Percentiles rank a stretch among this genome's conserved stretches.
Conservation (phyloP, 2,329 filamentous ascomycete species). For the Colletotrichum cordylinicola region DNA sequence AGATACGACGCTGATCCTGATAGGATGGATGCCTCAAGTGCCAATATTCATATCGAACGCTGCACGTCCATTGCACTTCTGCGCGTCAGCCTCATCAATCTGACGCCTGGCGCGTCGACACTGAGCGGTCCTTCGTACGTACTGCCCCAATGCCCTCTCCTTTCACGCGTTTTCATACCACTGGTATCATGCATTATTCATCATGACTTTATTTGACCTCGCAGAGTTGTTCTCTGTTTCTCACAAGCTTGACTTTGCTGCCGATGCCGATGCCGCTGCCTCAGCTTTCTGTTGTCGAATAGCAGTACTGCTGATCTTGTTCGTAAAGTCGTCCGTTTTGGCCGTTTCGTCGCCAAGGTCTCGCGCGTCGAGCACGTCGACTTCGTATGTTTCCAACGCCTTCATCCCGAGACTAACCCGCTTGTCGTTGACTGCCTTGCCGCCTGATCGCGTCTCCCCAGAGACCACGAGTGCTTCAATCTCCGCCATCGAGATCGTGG, state of each 20-base stretch:
- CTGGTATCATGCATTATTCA: background rate
- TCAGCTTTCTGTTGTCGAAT: conserved; percentile 64
- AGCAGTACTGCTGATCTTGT: conserved; percentile 91
- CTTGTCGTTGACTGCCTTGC: conserved; percentile 84
- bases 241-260: background rate
- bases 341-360: conserved; percentile 48
- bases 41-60: background rate
- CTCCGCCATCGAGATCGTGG: conserved; percentile 81
- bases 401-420: conserved; percentile 78
- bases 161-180: background rate
- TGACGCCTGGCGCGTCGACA: background rate
- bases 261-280: background rate
- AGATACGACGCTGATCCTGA: background rate
- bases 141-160: background rate
- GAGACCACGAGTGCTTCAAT: conserved; percentile 87
- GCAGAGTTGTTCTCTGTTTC: background rate
- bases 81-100: background rate
- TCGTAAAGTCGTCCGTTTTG: conserved; percentile 69
- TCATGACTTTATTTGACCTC: background rate
- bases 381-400: conserved; percentile 80
- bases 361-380: conserved; percentile 81
- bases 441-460: conserved; percentile 84
- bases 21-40: background rate
- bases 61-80: background rate
- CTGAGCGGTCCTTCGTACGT: background rate